Base-by-base conservation (phyloP, 2,329 filamentous ascomycete genomes). In the Ustilaginoidea virens region DNA sequence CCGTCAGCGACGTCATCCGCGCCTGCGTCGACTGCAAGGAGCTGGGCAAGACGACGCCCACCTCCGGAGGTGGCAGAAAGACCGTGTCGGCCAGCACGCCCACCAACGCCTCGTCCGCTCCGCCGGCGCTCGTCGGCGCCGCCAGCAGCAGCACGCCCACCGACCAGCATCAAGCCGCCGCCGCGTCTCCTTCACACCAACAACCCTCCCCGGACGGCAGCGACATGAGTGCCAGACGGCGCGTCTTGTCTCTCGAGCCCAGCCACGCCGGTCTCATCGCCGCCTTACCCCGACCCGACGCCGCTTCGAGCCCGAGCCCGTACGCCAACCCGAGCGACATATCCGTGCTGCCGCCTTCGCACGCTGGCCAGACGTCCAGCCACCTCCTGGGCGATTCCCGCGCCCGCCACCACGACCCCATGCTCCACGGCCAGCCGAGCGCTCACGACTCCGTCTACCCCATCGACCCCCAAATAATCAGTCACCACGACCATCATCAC, bases 1-100 rank as follows among this genome's bases (percentile, higher is more conserved):
- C 87, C 1, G 90, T 94, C 36, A 90, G 80, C 49, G 76, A 87
- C 49, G 86, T 93, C 42, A 93, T 96, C 53, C 78, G 81, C 43
- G 87, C 90, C 44, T 98, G 90, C 53, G 58, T 69, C 6, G 77
- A 92, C 48, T 96, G 87, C 59, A 92, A 87, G 55, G 83, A 92
- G 44, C 60, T 70, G 21, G 66, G 72, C 36, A 80, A 80, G 49
- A 59, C 65, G 49, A 59, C 65, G 18, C 49, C 55, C 15, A 48
- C 44, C 27, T 39, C 45, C 4, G 46, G 45, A 1, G 45, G 42
- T 9, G 39, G 37, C 17, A 38, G 42, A 16, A 46, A 43, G 31
- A 13, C 28, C 15, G 30, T 30, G 15, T 27, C 31, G 8, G 28
- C 29, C 5, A 25, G 18, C 13, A 16, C 28, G 14, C 9, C 28